Conservation (phyloP, 139 green algal genomes). For the Spirogloea muscicola region DNA sequence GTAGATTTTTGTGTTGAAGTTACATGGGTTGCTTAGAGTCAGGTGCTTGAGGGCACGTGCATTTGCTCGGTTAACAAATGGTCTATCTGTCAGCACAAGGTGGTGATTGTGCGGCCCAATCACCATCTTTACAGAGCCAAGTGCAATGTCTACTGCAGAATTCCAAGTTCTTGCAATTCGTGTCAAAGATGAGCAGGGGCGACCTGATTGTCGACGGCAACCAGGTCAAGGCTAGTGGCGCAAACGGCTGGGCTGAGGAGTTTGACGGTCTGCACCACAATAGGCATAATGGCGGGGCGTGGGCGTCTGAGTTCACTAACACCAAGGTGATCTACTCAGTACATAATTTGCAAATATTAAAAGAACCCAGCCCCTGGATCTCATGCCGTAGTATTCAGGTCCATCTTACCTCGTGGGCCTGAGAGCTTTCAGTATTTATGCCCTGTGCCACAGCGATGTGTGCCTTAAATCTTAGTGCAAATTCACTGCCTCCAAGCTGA, state of each 20-base stretch:
- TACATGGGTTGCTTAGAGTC: not conserved
- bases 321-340: not conserved
- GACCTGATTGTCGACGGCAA: conserved; percentile 28
- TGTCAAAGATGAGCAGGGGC: conserved; percentile 85
- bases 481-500: not conserved
- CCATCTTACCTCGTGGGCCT: not conserved
- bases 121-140: not conserved
- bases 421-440: not conserved
- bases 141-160: conserved; percentile 50
- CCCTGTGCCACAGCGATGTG: not conserved
- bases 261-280: conserved; percentile 28
- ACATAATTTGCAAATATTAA: too few relatives aligned
- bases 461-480: not conserved
- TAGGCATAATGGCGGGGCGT: not conserved
- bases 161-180: conserved; percentile 90
- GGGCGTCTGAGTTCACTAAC: conserved; percentile 36
- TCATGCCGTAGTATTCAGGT: not conserved
- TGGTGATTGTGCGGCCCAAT: too few relatives aligned
- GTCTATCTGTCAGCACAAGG: too few relatives aligned
- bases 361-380: too few relatives aligned
- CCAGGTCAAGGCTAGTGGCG: conserved; percentile 50
- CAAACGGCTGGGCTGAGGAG: conserved; percentile 28
- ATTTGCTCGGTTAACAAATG: not conserved
- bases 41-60: not conserved
- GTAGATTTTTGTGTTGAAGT: too few relatives aligned